Evolutionary conservation across 2,329 filamentous ascomycete species (phyloP), one percentile per base, ranked within the genome.

Genomic region (Fusarium devonianum): DNA sequence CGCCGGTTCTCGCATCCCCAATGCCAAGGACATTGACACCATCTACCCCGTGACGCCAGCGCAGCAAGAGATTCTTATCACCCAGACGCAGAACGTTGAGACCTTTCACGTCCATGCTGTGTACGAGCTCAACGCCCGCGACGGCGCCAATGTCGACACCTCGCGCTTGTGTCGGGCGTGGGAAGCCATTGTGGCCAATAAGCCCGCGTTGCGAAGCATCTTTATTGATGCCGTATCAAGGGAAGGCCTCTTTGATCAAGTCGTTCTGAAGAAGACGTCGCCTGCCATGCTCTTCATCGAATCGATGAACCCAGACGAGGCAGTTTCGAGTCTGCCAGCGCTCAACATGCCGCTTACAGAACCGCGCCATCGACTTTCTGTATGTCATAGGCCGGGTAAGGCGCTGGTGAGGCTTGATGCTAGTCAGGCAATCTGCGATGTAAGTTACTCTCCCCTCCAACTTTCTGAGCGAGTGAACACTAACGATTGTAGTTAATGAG

Each of bases 271-370:
- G 7, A 73, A 71, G 35, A 70, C 73, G 12, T 80, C 78, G 0
- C 78, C 80, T 0, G 74, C 71, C 25, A 81, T 82, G 75, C 67
- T 82, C 4, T 82, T 82, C 42, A 73, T 83, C 33, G 80, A 82
- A 40, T 74, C 75, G 2, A 68, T 67, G 1, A 41, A 63, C 60
- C 72, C 36, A 49, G 71, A 45, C 64, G 75, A 58, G 62, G 78
- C 58, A 64, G 73, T 46, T 54, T 74, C 53, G 51, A 69, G 42
- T 57, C 63, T 81, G 1, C 77, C 79, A 0, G 67, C 73, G 5
- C 62, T 81, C 34, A 69, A 68, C 25, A 63, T 50, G 35, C 69
- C 44, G 48, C 65, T 53, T 57, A 71, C 60, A 1, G 73, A 76
- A 36, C 78, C 80, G 7, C 74, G 75, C 18, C 79, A 82, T 58